A percentile compares a stretch with the other conserved stretches of the same genome.
phyloP scores from a whole-genome alignment of 2,329 filamentous ascomycete species.

The Aspergillus sp. region DNA sequence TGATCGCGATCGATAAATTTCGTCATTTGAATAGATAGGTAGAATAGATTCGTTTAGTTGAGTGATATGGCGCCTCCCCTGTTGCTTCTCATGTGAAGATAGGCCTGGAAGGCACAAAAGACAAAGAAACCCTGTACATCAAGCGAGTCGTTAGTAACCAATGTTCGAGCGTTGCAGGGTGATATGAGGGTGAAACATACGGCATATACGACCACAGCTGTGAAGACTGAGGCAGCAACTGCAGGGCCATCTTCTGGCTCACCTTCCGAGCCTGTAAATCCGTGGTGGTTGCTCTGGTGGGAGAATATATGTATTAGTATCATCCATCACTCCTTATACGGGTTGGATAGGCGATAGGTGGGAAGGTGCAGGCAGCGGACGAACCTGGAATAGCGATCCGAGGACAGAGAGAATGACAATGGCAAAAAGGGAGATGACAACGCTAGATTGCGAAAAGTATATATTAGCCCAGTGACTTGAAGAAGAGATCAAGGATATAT shows the following conservation, averaged over 20 bases:
- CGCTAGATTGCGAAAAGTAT: slow-evolving; percentile 48
- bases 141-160: neutral
- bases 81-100: slow-evolving; percentile 77
- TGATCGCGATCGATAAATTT: too few species aligned
- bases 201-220: slow-evolving; percentile 80
- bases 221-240: slow-evolving; percentile 81
- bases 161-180: slow-evolving; percentile 9
- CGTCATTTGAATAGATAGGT: too few species aligned
- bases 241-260: slow-evolving; percentile 67
- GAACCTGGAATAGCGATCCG: slow-evolving; percentile 67
- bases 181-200: slow-evolving; percentile 54
- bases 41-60: slow-evolving; percentile 33
- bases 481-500: too few species aligned
- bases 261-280: slow-evolving; percentile 71
- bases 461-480: slow-evolving; percentile 7
- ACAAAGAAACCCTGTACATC: slow-evolving; percentile 70
- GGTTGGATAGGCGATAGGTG: too few species aligned
- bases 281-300: slow-evolving; percentile 64
- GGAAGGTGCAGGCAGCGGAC: slow-evolving; percentile 11
- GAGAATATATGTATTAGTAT: slow-evolving; percentile 5
- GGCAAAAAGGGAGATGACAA: slow-evolving; percentile 61
- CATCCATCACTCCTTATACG: too few species aligned
- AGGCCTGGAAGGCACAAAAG: slow-evolving; percentile 86
- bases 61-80: slow-evolving; percentile 79
- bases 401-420: slow-evolving; percentile 62